These are phyloP conservation scores for Russula sp. DNA, from an alignment of 768 basidiomycete species.

Conservation along the genomic window DNA sequence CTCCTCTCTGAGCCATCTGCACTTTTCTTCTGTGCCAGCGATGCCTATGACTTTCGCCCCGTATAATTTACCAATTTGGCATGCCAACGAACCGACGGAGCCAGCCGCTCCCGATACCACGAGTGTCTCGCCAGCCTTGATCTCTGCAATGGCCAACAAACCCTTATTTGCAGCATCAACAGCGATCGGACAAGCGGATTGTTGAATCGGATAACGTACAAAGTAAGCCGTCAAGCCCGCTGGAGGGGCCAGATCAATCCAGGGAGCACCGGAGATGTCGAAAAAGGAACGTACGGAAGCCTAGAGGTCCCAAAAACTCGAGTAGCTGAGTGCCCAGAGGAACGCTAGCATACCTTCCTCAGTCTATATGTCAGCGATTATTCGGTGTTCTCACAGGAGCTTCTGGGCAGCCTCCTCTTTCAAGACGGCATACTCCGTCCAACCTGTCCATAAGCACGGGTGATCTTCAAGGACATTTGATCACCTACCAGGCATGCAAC, in stretches of 20 bases:
- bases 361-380: background rate
- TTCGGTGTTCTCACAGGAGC: slow-evolving; percentile 48
- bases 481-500: slow-evolving; percentile 55
- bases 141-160: slow-evolving; percentile 70
- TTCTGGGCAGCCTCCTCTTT: slow-evolving; percentile 51
- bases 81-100: slow-evolving; percentile 78
- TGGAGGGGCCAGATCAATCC: slow-evolving; percentile 33
- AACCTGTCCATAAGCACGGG: slow-evolving; percentile 48
- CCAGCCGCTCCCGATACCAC: slow-evolving; percentile 91
- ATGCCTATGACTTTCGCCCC: slow-evolving; percentile 86
- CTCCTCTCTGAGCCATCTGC: slow-evolving; percentile 79
- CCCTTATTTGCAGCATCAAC: slow-evolving; percentile 49
- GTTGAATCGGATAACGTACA: slow-evolving; percentile 42
- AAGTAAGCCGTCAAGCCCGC: slow-evolving; percentile 84
- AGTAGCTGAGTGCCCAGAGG: slow-evolving; percentile 59
- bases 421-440: slow-evolving; percentile 71
- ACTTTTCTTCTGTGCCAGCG: slow-evolving; percentile 82
- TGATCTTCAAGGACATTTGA: background rate
- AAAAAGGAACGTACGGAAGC: slow-evolving; percentile 55
- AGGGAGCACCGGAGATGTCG: background rate
- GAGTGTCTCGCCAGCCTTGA: slow-evolving; percentile 82
- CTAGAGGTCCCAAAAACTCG: slow-evolving; percentile 84
- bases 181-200: background rate
- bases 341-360: slow-evolving; percentile 40
- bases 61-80: slow-evolving; percentile 76